phyloP scores from a whole-genome alignment of 129 eudicot genomes.

The Daucus carota region DNA sequence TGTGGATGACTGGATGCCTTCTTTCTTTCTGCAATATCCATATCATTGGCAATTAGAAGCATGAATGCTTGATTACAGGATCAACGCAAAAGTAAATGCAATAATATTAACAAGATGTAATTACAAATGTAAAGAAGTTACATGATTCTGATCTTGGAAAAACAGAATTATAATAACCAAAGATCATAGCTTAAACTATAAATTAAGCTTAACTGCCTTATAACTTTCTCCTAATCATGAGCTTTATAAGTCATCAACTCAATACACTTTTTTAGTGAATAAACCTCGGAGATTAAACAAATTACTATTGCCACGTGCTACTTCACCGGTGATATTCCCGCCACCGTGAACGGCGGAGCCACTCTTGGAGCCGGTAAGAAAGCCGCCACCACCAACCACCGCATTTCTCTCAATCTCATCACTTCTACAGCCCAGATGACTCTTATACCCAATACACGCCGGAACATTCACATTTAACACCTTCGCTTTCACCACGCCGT shows the following conservation, averaged over 20 bases:
- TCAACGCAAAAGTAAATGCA: not conserved
- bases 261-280: constrained; percentile 68
- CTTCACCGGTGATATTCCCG: constrained; percentile 38
- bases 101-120: not conserved
- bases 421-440: constrained; percentile 49
- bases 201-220: not conserved
- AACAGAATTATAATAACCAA: not conserved
- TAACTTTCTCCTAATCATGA: not conserved
- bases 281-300: constrained; percentile 52
- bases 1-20: no score
- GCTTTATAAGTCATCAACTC: not conserved
- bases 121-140: not conserved
- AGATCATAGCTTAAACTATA: constrained; percentile 4
- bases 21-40: no score
- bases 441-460: constrained; percentile 64
- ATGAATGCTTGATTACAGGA: not conserved
- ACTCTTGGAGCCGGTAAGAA: not conserved
- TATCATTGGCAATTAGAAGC: not conserved
- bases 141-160: not conserved
- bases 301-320: constrained; percentile 44
- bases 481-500: constrained; percentile 23
- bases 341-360: constrained; percentile 15
- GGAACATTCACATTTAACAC: constrained; percentile 62
- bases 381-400: constrained; percentile 9
- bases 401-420: constrained; percentile 40